A percentile compares a stretch with the other conserved stretches of the same genome.
Evolutionary conservation across 2,329 filamentous ascomycete genomes (phyloP).

Genomic region (Neonectria faginata): DNA sequence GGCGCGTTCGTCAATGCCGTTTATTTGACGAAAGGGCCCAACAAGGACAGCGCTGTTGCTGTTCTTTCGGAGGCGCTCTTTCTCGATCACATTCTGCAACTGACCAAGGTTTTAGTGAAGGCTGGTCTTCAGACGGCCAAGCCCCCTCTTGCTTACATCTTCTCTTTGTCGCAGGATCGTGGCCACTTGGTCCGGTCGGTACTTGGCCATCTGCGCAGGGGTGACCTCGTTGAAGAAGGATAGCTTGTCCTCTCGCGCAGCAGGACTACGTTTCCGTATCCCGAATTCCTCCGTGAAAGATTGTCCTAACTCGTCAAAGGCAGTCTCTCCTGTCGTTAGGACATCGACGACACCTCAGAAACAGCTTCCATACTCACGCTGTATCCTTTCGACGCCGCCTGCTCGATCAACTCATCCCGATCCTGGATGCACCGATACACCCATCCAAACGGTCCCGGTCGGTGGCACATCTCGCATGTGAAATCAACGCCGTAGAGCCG

Average conservation of each 20-base stretch:
- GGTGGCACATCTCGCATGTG: slow-evolving; percentile 69
- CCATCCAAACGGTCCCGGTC: slow-evolving; percentile 72
- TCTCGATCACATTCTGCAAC: slow-evolving; percentile 47
- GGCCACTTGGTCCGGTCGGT: slow-evolving; percentile 61
- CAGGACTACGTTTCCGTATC: slow-evolving; percentile 54
- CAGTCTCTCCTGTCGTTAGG: slow-evolving; percentile 38
- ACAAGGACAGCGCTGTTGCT: slow-evolving; percentile 41
- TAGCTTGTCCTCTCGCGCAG: slow-evolving; percentile 56
- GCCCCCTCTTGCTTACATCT: slow-evolving; percentile 51
- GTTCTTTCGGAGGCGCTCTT: slow-evolving; percentile 43
- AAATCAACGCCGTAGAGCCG: slow-evolving; percentile 68
- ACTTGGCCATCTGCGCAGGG: slow-evolving; percentile 56
- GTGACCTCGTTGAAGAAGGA: slow-evolving; percentile 60
- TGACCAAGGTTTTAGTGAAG: slow-evolving; percentile 34
- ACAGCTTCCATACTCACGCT: neutral
- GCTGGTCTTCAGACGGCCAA: neutral
- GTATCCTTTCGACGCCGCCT: slow-evolving; percentile 42
- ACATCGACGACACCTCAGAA: neutral
- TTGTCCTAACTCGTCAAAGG: slow-evolving; percentile 53
- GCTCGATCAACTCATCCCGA: slow-evolving; percentile 56
- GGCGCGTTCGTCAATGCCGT: slow-evolving; percentile 31
- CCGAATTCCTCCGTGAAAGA: slow-evolving; percentile 49
- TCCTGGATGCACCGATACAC: slow-evolving; percentile 81
- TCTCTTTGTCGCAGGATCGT: slow-evolving; percentile 63
- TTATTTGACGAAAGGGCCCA: slow-evolving; percentile 30